phyloP scores from a whole-genome alignment of 2,329 filamentous ascomycete genomes.

The Colletotrichum lindemuthianum region DNA sequence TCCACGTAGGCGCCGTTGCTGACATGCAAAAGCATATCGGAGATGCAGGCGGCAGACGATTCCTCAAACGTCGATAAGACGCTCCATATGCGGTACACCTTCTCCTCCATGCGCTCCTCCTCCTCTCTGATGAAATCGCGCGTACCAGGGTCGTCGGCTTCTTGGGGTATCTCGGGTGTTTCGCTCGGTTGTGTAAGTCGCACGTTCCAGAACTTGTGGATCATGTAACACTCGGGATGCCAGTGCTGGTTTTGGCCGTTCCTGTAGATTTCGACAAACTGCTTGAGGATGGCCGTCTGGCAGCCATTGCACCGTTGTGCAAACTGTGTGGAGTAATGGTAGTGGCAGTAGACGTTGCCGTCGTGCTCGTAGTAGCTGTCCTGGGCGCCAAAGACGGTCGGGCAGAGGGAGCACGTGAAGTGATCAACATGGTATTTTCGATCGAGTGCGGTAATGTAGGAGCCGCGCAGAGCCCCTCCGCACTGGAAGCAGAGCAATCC shows the following conservation, averaged over 20 bases:
- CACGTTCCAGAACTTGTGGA: slow-evolving; percentile 99
- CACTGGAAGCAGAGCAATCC: slow-evolving; percentile 93
- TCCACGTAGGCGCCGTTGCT: slow-evolving; percentile 98
- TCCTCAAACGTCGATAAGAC: slow-evolving; percentile 97
- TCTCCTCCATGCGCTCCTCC: slow-evolving; percentile 96
- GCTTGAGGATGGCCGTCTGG: slow-evolving; percentile 95
- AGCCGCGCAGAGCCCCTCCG: slow-evolving; percentile 90
- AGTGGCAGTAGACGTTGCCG: slow-evolving; percentile 96
- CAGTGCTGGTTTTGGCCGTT: slow-evolving; percentile 99
- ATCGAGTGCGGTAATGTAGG: slow-evolving; percentile 97
- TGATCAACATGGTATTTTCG: slow-evolving; percentile 99
- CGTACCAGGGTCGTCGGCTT: slow-evolving; percentile 65
- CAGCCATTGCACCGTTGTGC: slow-evolving; percentile 97
- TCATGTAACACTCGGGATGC: slow-evolving; percentile 99
- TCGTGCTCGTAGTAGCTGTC: slow-evolving; percentile 99
- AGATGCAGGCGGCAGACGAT: slow-evolving; percentile 96
- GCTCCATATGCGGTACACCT: slow-evolving; percentile 98
- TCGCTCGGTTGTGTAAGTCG: slow-evolving; percentile 75
- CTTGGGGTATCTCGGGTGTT: slow-evolving; percentile 53
- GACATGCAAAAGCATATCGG: slow-evolving; percentile 97
- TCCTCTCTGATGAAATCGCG: slow-evolving; percentile 82
- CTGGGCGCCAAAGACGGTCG: slow-evolving; percentile 96
- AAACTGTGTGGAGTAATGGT: slow-evolving; percentile 97
- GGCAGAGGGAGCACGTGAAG: slow-evolving; percentile 97
- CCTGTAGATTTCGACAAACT: slow-evolving; percentile 98